A percentile compares a stretch with the other conserved stretches of the same genome.
Evolutionary conservation across 2,329 filamentous ascomycete species (phyloP).

Genomic region (Fusarium mexicanum): DNA sequence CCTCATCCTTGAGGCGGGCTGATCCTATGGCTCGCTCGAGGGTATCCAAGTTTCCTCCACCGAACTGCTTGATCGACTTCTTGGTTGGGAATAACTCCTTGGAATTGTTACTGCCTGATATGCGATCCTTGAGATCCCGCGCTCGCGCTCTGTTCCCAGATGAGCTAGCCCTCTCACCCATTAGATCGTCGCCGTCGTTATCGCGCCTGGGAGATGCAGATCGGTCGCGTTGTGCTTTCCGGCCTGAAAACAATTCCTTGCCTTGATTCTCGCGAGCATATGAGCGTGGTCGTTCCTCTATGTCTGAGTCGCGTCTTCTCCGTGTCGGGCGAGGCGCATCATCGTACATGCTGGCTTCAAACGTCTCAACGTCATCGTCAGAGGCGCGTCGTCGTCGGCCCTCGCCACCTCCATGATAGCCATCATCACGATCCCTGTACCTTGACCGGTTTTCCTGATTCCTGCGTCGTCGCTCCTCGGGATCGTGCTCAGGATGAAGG

Average conservation of each 20-base stretch:
- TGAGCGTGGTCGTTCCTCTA: slow-evolving; percentile 43
- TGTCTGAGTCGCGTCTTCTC: slow-evolving; percentile 41
- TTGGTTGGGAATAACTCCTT: slow-evolving; percentile 55
- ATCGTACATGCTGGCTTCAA: slow-evolving; percentile 85
- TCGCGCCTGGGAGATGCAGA: slow-evolving; percentile 63
- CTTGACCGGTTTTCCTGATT: slow-evolving; percentile 66
- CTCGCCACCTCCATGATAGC: slow-evolving; percentile 46
- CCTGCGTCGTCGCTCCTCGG: slow-evolving; percentile 73
- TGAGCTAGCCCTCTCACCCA: slow-evolving; percentile 47
- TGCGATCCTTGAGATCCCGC: slow-evolving; percentile 47
- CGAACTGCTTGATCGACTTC: slow-evolving; percentile 34
- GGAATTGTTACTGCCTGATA: slow-evolving; percentile 44
- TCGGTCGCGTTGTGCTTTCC: slow-evolving; percentile 52
- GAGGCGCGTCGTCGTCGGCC: slow-evolving; percentile 54
- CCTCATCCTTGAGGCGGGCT: slow-evolving; percentile 49
- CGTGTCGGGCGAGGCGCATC: slow-evolving; percentile 61
- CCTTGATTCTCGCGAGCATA: slow-evolving; percentile 55
- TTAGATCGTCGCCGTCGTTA: slow-evolving; percentile 53
- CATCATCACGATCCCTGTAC: slow-evolving; percentile 68
- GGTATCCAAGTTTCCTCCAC: slow-evolving; percentile 49
- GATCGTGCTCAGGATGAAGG: slow-evolving; percentile 88
- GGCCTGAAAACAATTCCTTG: slow-evolving; percentile 71
- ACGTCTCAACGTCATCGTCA: slow-evolving; percentile 63
- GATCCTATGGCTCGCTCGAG: slow-evolving; percentile 53
- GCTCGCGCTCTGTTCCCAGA: slow-evolving; percentile 48